phyloP scores from a whole-genome alignment of 805 yeast species.

The Maudiozyma barnettii region DNA sequence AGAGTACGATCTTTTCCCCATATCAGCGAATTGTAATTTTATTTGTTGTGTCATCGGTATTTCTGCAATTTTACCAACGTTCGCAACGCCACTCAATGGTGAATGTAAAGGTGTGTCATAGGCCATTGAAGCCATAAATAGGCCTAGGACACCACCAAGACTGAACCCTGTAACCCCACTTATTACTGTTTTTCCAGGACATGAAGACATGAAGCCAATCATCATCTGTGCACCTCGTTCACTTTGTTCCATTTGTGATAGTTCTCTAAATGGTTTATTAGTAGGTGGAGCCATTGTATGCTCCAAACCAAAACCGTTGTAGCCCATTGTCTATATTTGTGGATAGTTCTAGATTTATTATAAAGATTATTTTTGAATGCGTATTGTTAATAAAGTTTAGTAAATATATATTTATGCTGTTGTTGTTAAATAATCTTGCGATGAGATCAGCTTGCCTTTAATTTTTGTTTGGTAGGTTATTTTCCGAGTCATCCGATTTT shows the following conservation, averaged over 20 bases:
- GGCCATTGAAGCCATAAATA: conserved; percentile 71
- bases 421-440: not conserved
- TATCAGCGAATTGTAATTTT: conserved; percentile 80
- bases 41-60: conserved; percentile 88
- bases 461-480: not conserved
- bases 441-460: not conserved
- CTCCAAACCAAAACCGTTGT: conserved; percentile 36
- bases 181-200: conserved; percentile 88
- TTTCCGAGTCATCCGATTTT: not conserved
- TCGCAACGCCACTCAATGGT: conserved; percentile 18
- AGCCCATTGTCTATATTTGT: conserved; percentile 23
- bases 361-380: too few relatives aligned
- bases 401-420: too few relatives aligned
- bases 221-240: conserved; percentile 78
- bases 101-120: conserved; percentile 35
- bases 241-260: conserved; percentile 89
- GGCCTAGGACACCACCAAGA: conserved; percentile 89
- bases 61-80: conserved; percentile 52
- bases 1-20: conserved; percentile 77
- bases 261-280: conserved; percentile 47
- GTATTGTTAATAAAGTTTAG: too few relatives aligned
- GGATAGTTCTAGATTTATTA: too few relatives aligned
- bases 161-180: conserved; percentile 92
- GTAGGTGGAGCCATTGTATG: conserved; percentile 29
- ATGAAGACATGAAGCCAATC: conserved; percentile 77